Evolutionary conservation across 345 rosid genomes (phyloP), one percentile per base, ranked within the genome.

Genomic region (Arabidopsis suecica): DNA sequence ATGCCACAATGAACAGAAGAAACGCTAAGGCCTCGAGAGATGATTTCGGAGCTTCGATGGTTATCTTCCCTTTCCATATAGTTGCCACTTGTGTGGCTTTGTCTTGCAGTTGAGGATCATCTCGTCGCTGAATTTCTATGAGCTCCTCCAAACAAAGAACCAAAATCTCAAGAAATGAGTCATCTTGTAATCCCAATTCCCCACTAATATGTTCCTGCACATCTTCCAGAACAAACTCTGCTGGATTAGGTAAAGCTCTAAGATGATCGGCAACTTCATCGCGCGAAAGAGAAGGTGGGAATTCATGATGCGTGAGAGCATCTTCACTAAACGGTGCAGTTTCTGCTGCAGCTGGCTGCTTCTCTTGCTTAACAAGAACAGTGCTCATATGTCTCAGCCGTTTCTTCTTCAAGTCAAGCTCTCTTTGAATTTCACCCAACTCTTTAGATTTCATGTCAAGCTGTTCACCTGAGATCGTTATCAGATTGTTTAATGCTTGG

Each of bases 1-100:
- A 74, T 47, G 65, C 71, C 65, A 65, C 38, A 13, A 65, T 65
- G 57, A 65, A 74, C 32, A 63, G 32, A 65, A 74, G 78, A 65
- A 74, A 74, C 22, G 78, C 71, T 47, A 74, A 47, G 40, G 22
- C 65, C 41, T 65, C 78, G 1, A 65, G 72, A 57, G 66, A 37
- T 23, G 78, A 65, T 5, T 74, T 74, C 57, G 66, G 72, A 44
- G 65, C 49, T 64, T 64, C 47, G 0, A 55, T 73, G 3, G 49
- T 20, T 47, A 64, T 74, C 38, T 57, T 74, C 71, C 6, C 41
- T 25, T 74, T 74, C 78, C 72, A 74, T 0, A 37, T 22, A 57
- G 51, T 36, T 16, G 72, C 78, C 40, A 65, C 33, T 57, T 65
- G 33, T 47, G 20, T 47, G 34, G 78, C 78, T 25, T 47, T 58